phyloP scores from a whole-genome alignment of 257 asterid species.

The Paulownia fortunei region DNA sequence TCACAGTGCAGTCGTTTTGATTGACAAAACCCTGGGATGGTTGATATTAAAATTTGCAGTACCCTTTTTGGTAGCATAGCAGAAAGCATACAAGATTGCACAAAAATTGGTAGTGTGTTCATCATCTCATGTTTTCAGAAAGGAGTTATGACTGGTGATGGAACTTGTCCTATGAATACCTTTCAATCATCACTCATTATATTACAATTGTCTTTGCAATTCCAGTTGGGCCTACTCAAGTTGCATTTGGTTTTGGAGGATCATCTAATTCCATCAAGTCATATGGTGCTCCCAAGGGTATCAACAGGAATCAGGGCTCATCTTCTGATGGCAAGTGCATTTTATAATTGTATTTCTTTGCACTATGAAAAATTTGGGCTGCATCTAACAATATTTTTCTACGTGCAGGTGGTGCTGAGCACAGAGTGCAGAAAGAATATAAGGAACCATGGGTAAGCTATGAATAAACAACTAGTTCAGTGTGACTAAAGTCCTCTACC shows the following conservation, averaged over 20 bases:
- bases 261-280: constrained; percentile 51
- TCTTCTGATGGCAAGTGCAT: constrained; percentile 56
- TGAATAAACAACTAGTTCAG: constrained; percentile 6
- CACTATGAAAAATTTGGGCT: not conserved
- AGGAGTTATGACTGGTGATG: not conserved
- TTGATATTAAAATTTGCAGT: not conserved
- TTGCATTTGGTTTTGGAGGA: constrained; percentile 72
- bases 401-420: constrained; percentile 48
- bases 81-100: not conserved
- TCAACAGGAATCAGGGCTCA: constrained; percentile 31
- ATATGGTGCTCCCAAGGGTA: constrained; percentile 37
- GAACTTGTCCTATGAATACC: not conserved
- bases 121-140: not conserved
- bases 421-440: constrained; percentile 63
- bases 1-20: too few species aligned
- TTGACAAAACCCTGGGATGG: not conserved
- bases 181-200: not conserved
- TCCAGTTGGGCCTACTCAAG: constrained; percentile 54
- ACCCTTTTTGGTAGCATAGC: not conserved
- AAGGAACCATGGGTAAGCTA: constrained; percentile 88
- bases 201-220: constrained; percentile 24
- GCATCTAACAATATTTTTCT: constrained; percentile 23
- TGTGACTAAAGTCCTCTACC: not conserved
- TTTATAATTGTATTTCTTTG: constrained; percentile 20
- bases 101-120: not conserved